A percentile compares a stretch with the other conserved stretches of the same genome.
phyloP scores from a whole-genome alignment of 129 eudicot species.

The Artemisia argyi region DNA sequence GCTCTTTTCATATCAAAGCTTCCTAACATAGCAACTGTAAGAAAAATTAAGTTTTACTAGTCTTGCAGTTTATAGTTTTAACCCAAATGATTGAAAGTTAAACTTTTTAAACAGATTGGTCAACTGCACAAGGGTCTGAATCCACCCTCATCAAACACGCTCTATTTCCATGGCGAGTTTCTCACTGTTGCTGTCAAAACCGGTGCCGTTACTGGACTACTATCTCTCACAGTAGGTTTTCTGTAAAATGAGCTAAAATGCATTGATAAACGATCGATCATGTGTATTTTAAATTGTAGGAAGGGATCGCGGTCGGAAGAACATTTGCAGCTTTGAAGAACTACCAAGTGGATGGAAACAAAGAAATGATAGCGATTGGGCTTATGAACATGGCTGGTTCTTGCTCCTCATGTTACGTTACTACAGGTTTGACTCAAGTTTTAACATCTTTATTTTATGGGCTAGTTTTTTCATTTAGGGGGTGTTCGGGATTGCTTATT shows the following conservation, averaged over 20 bases:
- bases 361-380: slow-evolving; percentile 96
- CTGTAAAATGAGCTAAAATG: background rate
- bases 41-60: slow-evolving; percentile 13
- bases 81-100: background rate
- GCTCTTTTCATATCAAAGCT: slow-evolving; percentile 49
- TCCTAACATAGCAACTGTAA: slow-evolving; percentile 52
- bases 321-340: slow-evolving; percentile 73
- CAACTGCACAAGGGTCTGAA: slow-evolving; percentile 78
- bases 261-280: background rate
- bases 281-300: slow-evolving; percentile 38
- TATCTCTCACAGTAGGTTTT: slow-evolving; percentile 77
- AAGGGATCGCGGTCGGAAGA: slow-evolving; percentile 93
- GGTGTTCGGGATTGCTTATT: too few relatives aligned
- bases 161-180: slow-evolving; percentile 64
- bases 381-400: too few relatives aligned
- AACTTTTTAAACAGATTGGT: slow-evolving; percentile 57
- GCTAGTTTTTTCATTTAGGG: background rate
- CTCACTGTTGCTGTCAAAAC: slow-evolving; percentile 71
- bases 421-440: too few relatives aligned
- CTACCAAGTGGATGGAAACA: slow-evolving; percentile 94
- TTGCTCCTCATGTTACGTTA: too few relatives aligned
- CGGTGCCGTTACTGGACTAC: slow-evolving; percentile 73
- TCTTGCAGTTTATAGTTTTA: slow-evolving; percentile 15
- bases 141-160: slow-evolving; percentile 77
- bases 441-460: background rate